These are phyloP conservation scores for Crataegus laevigata DNA, from an alignment of 306 rosid genomes.

Conservation along the genomic window DNA sequence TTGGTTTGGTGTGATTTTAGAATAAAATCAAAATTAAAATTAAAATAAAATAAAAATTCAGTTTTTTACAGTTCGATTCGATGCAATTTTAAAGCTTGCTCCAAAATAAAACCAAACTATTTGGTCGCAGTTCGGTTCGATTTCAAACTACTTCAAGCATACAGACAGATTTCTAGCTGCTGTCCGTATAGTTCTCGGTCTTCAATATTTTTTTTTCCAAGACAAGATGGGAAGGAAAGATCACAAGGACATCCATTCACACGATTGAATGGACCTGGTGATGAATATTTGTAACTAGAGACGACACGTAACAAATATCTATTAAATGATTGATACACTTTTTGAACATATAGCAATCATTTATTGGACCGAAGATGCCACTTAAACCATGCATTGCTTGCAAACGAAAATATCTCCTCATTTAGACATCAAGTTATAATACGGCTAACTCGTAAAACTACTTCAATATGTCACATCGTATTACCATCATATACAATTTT, in stretches of 20 bases:
- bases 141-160: too few species aligned
- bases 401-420: background rate
- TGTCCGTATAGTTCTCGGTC: too few species aligned
- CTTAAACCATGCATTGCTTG: background rate
- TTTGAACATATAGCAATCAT: background rate
- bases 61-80: too few species aligned
- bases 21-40: too few species aligned
- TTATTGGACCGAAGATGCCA: background rate
- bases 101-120: too few species aligned
- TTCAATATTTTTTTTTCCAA: background rate
- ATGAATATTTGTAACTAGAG: background rate
- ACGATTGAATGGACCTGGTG: background rate
- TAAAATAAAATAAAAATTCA: too few species aligned
- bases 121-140: too few species aligned
- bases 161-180: too few species aligned
- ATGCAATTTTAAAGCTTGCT: too few species aligned
- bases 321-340: background rate
- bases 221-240: background rate
- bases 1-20: too few species aligned
- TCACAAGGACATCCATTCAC: background rate
- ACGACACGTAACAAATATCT: background rate
- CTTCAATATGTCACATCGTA: background rate
- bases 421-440: background rate
- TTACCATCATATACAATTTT: background rate
- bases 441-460: too few species aligned